Evolutionary conservation across 1,284 basidiomycete species (phyloP).

Genomic region (Ceraceosorus guamensis): DNA sequence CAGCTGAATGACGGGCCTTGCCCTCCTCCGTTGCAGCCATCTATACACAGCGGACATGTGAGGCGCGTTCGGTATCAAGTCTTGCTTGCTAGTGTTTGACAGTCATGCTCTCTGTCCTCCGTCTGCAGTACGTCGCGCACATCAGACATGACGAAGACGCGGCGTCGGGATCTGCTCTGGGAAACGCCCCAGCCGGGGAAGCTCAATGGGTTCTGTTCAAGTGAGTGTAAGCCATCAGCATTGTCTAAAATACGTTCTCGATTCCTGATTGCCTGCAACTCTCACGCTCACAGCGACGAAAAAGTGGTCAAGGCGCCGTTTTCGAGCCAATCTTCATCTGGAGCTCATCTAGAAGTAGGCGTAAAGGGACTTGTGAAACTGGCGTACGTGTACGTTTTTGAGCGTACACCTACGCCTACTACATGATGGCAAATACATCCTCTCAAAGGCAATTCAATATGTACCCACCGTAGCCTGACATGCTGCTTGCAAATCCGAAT

Average conservation of each 20-base stretch:
- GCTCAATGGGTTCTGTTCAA: constrained; percentile 12
- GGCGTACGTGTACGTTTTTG: too few species aligned
- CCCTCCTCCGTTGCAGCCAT: constrained; percentile 52
- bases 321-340: neutral
- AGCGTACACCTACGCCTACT: too few species aligned
- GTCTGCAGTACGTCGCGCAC: constrained; percentile 12
- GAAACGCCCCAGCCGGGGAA: neutral
- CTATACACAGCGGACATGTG: constrained; percentile 51
- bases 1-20: too few species aligned
- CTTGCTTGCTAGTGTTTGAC: constrained; percentile 2
- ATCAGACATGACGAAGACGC: neutral
- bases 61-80: constrained; percentile 16
- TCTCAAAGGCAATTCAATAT: too few species aligned
- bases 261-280: neutral
- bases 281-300: constrained; percentile 6
- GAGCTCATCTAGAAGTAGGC: constrained; percentile 6
- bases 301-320: constrained; percentile 11
- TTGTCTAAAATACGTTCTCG: neutral
- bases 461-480: too few species aligned
- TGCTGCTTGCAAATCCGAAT: too few species aligned
- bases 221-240: neutral
- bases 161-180: too few species aligned
- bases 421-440: too few species aligned
- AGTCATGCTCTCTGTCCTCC: too few species aligned
- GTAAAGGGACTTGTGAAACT: constrained; percentile 9